Evolutionary conservation across 306 rosid species (phyloP).

Genomic region (Vachellia pachyceras): DNA sequence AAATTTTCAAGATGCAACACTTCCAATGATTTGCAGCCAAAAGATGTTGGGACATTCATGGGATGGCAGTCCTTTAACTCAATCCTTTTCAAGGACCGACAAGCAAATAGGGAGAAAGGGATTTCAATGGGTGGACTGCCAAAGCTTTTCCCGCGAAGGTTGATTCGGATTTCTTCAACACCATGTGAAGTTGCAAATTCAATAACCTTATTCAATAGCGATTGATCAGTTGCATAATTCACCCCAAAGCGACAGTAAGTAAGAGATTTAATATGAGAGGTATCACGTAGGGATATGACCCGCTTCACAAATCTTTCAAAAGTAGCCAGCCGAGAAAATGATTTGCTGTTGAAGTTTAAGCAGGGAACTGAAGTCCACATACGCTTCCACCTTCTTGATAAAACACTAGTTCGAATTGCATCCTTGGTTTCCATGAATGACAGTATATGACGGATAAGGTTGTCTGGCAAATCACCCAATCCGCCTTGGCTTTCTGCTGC

Average conservation of each 20-base stretch:
- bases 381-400: constrained; percentile 40
- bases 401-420: constrained; percentile 40
- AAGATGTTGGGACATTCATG: constrained; percentile 35
- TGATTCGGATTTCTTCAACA: constrained; percentile 52
- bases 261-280: constrained; percentile 44
- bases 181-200: constrained; percentile 47
- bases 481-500: constrained; percentile 40
- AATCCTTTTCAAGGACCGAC: constrained; percentile 51
- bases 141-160: constrained; percentile 46
- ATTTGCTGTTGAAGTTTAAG: constrained; percentile 51
- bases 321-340: constrained; percentile 47
- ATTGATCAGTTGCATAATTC: constrained; percentile 57
- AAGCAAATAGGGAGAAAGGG: constrained; percentile 44
- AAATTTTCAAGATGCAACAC: constrained; percentile 47
- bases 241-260: constrained; percentile 51
- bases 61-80: constrained; percentile 56
- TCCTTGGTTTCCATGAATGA: constrained; percentile 57
- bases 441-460: constrained; percentile 47
- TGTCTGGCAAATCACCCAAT: constrained; percentile 43
- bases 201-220: constrained; percentile 51
- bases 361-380: constrained; percentile 51
- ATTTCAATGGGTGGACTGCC: constrained; percentile 59
- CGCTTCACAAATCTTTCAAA: constrained; percentile 52
- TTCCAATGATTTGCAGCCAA: constrained; percentile 42
- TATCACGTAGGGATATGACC: constrained; percentile 51